Base-by-base conservation (phyloP, 805 yeast species). In the Cyberlindnera americana region DNA sequence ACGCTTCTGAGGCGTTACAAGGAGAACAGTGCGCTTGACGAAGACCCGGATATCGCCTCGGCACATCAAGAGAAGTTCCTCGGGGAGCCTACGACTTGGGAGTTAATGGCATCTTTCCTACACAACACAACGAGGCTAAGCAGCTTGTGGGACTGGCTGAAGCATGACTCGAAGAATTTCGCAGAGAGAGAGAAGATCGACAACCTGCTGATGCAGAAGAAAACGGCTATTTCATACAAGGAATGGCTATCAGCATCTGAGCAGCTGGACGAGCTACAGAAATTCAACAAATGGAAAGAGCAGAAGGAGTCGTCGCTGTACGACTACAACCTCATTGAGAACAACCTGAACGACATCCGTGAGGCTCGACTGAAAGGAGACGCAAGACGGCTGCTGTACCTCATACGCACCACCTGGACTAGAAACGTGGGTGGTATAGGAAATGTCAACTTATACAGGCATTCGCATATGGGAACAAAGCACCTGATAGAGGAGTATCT, bases 361-460 rank as follows among this genome's bases (percentile, higher is more conserved):
- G 57, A 60, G 3, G 86, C 90, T 0, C 69, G 97, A 24, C 29
- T 58, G 14, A 54, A 64, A 13, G 70, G 74, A 19, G 85, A 93
- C 54, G 75, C 74, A 50, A 66, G 75, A 40, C 69, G 72, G 30
- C 61, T 91, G 24, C 60, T 91, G 12, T 88, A 85, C 52, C 64
- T 86, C 12, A 78, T 93, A 3, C 64, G 98, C 43, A 91, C 96
- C 0, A 78, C 84, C 18, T 84, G 96, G 85, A 73, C 77, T 3
- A 69, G 99, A 47, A 86, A 89, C 54, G 61, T 88, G 38, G 98
- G 95, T 1, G 84, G 87, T 50, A 85, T 89, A 69, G 95, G 95
- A 1, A 83, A 89, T 59, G 75, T 81, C 15, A 76, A 79, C 49
- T 66, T 93, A 13, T 93, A 86, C 60, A 66, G 82, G 30, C 86